Conservation (phyloP, 1,139 yeast genomes). For the Spencermartinsiella ligniputridi region DNA sequence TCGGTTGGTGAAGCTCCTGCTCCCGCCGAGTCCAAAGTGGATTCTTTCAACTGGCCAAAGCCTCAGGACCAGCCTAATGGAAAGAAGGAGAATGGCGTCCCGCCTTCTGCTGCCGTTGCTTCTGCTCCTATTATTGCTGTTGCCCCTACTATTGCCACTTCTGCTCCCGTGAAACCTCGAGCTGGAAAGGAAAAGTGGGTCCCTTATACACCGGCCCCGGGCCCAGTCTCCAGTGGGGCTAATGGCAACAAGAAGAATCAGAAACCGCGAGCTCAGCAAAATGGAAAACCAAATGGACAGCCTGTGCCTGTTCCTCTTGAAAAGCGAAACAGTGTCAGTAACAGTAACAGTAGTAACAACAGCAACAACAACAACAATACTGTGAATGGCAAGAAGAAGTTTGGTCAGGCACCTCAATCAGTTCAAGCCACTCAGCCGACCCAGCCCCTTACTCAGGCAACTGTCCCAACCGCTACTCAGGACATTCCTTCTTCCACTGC, state of each 20-base stretch:
- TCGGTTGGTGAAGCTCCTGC: background rate
- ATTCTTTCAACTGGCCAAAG: constrained; percentile 57
- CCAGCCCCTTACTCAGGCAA: background rate
- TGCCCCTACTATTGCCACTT: constrained; percentile 24
- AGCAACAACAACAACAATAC: background rate
- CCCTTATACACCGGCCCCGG: constrained; percentile 75
- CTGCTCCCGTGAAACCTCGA: constrained; percentile 37
- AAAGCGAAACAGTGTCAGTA: background rate
- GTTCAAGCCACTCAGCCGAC: no score
- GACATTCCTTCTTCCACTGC: constrained; percentile 5
- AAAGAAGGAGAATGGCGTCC: constrained; percentile 24
- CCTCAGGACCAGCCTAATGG: constrained; percentile 32
- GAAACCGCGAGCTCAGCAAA: background rate
- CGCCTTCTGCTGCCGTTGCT: constrained; percentile 29
- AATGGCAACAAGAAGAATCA: constrained; percentile 15
- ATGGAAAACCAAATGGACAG: background rate
- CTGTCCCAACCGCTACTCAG: background rate
- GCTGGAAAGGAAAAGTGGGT: constrained; percentile 81
- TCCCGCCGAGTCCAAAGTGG: constrained; percentile 21
- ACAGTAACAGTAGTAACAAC: background rate
- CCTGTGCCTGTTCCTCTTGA: background rate
- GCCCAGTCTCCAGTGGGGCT: constrained; percentile 22
- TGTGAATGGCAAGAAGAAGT: background rate
- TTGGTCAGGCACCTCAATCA: no score
- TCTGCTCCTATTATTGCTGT: constrained; percentile 27